A percentile compares a stretch with the other conserved stretches of the same genome.
phyloP scores from a whole-genome alignment of 2,329 filamentous ascomycete genomes.

The Xylariaceae sp. region DNA sequence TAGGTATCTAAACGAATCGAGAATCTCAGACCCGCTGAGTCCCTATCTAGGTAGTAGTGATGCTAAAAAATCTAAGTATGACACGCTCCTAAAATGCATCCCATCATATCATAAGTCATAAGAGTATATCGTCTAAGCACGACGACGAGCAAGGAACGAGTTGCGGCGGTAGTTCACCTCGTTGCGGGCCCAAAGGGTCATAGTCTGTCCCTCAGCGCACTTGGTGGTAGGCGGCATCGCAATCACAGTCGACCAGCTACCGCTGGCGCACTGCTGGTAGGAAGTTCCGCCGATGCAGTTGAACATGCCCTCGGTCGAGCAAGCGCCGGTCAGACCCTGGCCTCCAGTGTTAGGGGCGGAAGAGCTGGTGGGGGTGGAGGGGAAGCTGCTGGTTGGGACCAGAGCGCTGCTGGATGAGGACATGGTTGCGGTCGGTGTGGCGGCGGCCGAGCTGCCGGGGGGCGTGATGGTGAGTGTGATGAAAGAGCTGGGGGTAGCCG shows the following conservation, averaged over 20 bases:
- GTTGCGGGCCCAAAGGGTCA: conserved; percentile 27
- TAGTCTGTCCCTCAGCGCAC: conserved; percentile 28
- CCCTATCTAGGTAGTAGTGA: neutral
- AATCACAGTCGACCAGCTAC: conserved; percentile 29
- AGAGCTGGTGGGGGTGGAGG: neutral
- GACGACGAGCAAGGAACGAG: neutral
- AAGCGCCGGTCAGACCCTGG: conserved; percentile 29
- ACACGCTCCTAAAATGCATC: neutral
- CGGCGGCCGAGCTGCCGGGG: conserved; percentile 7
- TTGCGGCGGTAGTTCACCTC: neutral
- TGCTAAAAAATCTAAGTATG: neutral
- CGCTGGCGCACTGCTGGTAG: conserved; percentile 35
- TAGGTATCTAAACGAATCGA: neutral
- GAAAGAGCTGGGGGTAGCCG: neutral
- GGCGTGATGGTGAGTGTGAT: conserved; percentile 2
- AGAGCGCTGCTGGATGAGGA: conserved; percentile 10
- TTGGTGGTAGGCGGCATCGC: conserved; percentile 29
- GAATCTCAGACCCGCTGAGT: conserved; percentile 1
- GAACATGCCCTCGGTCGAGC: conserved; percentile 32
- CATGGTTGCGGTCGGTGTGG: conserved; percentile 2
- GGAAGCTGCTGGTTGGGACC: neutral
- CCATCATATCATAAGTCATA: too few relatives aligned
- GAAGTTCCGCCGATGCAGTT: conserved; percentile 32
- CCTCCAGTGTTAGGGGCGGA: conserved; percentile 12
- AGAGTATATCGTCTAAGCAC: neutral